Conservation (phyloP, 1,284 basidiomycete genomes). For the Irpex lacteus region DNA sequence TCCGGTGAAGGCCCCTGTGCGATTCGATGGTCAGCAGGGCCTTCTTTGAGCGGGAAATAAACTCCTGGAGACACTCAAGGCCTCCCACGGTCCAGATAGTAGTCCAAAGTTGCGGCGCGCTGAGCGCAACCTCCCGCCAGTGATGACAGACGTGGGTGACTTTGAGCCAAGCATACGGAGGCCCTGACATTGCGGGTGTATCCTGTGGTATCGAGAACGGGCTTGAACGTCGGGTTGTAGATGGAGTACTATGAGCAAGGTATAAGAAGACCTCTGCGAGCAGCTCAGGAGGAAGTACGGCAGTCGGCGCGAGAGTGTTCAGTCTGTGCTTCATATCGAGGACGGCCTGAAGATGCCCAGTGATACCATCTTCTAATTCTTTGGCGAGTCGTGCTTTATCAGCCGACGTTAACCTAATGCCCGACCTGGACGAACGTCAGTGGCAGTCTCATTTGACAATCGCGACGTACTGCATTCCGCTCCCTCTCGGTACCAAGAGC, state of each 20-base stretch:
- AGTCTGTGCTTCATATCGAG: not conserved
- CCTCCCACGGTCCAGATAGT: not conserved
- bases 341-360: not conserved
- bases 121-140: constrained; percentile 12
- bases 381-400: too few species aligned
- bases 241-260: not conserved
- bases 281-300: not conserved
- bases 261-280: not conserved
- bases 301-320: not conserved
- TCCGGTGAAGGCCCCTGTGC: not conserved
- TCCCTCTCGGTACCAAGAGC: too few species aligned
- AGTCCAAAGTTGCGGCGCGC: constrained; percentile 7
- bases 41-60: constrained; percentile 5
- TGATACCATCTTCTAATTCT: not conserved
- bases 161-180: constrained; percentile 4
- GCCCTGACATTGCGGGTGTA: not conserved
- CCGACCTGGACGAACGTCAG: too few species aligned
- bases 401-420: too few species aligned
- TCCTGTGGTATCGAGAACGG: not conserved
- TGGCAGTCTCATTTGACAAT: too few species aligned
- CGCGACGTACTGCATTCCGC: too few species aligned
- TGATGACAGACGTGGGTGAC: constrained; percentile 13
- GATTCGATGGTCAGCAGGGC: not conserved
- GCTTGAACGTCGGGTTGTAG: not conserved
- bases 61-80: not conserved